phyloP scores from a whole-genome alignment of 176 grass and related monocot genomes.

The Melocanna baccifera region DNA sequence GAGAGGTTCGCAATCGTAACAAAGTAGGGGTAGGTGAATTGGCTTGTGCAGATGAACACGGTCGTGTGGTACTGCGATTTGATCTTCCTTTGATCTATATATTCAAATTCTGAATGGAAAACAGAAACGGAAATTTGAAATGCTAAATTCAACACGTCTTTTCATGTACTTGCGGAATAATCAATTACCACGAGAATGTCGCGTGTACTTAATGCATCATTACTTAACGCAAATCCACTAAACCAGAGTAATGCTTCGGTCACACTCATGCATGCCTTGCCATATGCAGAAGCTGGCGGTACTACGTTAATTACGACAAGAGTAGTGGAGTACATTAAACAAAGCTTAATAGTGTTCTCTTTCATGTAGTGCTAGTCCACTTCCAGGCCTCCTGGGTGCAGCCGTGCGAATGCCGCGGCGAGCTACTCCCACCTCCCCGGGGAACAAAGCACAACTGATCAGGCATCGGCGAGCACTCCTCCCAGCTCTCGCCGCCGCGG shows the following conservation, averaged over 20 bases:
- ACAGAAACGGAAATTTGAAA: neutral
- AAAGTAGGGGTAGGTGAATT: neutral
- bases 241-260: neutral
- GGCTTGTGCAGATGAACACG: neutral
- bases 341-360: neutral
- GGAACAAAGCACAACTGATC: neutral
- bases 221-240: neutral
- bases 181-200: neutral
- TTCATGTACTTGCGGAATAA: neutral
- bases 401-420: neutral
- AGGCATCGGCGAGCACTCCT: too few relatives aligned
- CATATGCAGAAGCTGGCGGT: neutral
- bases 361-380: neutral
- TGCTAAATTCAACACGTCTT: neutral
- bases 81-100: too few relatives aligned
- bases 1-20: neutral
- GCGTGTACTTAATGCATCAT: neutral
- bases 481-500: too few relatives aligned
- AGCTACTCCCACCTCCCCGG: neutral
- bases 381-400: neutral
- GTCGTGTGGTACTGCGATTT: neutral
- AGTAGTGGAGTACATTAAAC: neutral
- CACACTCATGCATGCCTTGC: neutral
- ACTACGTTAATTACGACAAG: neutral
- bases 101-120: neutral